Evolutionary conservation across 2,329 filamentous ascomycete species (phyloP).

Genomic region (Fusarium sp.): DNA sequence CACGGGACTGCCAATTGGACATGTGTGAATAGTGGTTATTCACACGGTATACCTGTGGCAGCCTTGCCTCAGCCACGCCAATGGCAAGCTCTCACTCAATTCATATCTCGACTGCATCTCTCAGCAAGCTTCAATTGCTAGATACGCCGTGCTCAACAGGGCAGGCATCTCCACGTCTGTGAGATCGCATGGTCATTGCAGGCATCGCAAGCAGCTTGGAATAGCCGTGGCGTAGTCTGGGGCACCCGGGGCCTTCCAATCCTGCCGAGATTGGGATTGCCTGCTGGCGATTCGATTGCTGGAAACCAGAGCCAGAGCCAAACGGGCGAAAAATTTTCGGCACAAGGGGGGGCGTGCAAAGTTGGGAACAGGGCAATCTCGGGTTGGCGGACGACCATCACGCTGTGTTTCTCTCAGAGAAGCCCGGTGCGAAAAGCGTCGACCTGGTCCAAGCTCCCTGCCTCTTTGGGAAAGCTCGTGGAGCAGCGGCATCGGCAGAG

Average conservation of each 20-base stretch:
- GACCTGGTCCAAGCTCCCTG: slow-evolving; percentile 41
- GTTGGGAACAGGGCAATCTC: slow-evolving; percentile 35
- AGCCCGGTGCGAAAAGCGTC: slow-evolving; percentile 33
- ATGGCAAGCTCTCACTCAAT: neutral
- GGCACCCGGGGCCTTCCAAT: slow-evolving; percentile 27
- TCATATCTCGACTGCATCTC: neutral
- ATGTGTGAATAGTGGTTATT: slow-evolving; percentile 2
- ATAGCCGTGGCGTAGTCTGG: slow-evolving; percentile 25
- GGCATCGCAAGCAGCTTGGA: neutral
- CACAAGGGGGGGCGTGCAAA: slow-evolving; percentile 33
- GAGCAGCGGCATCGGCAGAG: slow-evolving; percentile 16
- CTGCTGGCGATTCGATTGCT: neutral
- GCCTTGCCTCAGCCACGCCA: slow-evolving; percentile 27
- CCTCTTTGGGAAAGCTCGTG: slow-evolving; percentile 37
- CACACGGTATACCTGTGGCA: slow-evolving; percentile 27
- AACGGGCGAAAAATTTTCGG: slow-evolving; percentile 44
- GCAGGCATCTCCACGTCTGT: neutral
- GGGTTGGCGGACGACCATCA: slow-evolving; percentile 30
- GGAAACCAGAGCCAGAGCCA: slow-evolving; percentile 4
- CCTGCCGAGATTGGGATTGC: slow-evolving; percentile 34
- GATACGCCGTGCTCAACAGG: neutral
- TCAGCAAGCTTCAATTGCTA: neutral
- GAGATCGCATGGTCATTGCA: neutral
- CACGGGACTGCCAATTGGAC: slow-evolving; percentile 5
- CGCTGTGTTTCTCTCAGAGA: neutral